Percentiles rank a stretch among this genome's conserved stretches.
These are phyloP conservation scores for Inonotus hispidus DNA, from an alignment of 1,284 basidiomycete species.

Conservation along the genomic window DNA sequence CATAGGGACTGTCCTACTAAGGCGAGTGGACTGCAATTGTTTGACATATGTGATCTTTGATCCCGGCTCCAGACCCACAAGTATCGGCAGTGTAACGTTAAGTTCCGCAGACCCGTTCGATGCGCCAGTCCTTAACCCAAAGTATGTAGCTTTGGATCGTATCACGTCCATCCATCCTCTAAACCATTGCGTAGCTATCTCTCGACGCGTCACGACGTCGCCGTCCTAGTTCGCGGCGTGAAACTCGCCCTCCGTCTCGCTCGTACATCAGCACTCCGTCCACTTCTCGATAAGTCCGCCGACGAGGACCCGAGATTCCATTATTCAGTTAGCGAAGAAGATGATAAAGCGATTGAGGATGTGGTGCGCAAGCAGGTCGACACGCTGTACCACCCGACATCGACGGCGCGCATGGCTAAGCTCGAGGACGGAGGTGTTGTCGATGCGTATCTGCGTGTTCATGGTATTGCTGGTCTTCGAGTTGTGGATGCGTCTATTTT, in stretches of 20 bases:
- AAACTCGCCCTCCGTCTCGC: constrained; percentile 10
- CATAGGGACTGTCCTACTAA: constrained; percentile 18
- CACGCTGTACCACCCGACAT: constrained; percentile 45
- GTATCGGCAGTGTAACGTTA: constrained; percentile 20
- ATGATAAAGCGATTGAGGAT: neutral
- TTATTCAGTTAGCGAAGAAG: neutral
- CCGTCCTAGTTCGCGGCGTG: constrained; percentile 14
- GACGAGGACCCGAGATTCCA: constrained; percentile 3
- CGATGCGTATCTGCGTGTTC: constrained; percentile 36
- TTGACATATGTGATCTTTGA: neutral
- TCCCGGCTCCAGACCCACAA: constrained; percentile 17
- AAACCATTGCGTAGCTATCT: constrained; percentile 12
- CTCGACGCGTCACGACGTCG: constrained; percentile 16
- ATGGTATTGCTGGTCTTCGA: constrained; percentile 27
- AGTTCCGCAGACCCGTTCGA: constrained; percentile 25
- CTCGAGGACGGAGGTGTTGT: constrained; percentile 39
- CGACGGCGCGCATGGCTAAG: constrained; percentile 43
- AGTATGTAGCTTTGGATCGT: constrained; percentile 21
- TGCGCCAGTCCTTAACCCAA: constrained; percentile 25
- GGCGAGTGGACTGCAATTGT: constrained; percentile 3
- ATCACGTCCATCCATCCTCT: neutral
- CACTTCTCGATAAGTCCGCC: constrained; percentile 1
- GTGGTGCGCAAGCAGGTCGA: constrained; percentile 19
- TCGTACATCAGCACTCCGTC: neutral
- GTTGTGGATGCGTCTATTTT: constrained; percentile 22